phyloP scores from a whole-genome alignment of 768 basidiomycete genomes.

The Trametes meyenii region DNA sequence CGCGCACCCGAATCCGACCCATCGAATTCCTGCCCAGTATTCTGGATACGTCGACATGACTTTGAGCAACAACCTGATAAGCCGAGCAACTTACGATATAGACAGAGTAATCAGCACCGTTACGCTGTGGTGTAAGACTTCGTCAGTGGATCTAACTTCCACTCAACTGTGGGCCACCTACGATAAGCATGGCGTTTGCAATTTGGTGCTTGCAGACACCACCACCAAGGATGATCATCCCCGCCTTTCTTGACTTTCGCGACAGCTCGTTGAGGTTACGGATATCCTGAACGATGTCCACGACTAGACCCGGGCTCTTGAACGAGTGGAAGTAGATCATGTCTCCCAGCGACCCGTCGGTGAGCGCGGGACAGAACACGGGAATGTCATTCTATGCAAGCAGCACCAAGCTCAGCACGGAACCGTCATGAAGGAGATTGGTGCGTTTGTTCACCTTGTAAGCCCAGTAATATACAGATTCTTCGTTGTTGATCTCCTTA shows the following conservation, averaged over 20 bases:
- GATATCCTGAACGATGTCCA: constrained; percentile 97
- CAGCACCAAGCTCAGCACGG: constrained; percentile 33
- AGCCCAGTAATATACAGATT: constrained; percentile 99
- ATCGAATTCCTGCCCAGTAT: constrained; percentile 99
- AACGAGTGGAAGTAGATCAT: constrained; percentile 99
- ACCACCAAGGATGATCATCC: constrained; percentile 97
- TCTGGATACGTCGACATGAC: constrained; percentile 46
- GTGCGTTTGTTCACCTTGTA: constrained; percentile 78
- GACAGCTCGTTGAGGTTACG: constrained; percentile 88
- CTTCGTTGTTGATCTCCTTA: constrained; percentile 96
- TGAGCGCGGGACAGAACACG: constrained; percentile 97
- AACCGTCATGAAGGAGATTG: constrained; percentile 20
- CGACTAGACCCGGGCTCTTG: constrained; percentile 75
- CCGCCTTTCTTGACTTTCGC: constrained; percentile 87
- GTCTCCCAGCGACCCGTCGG: constrained; percentile 97
- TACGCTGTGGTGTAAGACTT: constrained; percentile 60
- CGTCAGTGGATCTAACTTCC: constrained; percentile 1
- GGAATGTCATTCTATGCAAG: constrained; percentile 88
- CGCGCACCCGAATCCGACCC: constrained; percentile 97
- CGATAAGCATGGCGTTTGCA: constrained; percentile 99
- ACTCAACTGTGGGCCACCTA: constrained; percentile 42
- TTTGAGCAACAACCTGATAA: background rate
- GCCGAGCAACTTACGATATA: constrained; percentile 68
- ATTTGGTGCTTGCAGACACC: constrained; percentile 99
- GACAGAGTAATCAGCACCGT: constrained; percentile 97